phyloP scores from a whole-genome alignment of 2,329 filamentous ascomycete species.

The Boeremia lycopersici region DNA sequence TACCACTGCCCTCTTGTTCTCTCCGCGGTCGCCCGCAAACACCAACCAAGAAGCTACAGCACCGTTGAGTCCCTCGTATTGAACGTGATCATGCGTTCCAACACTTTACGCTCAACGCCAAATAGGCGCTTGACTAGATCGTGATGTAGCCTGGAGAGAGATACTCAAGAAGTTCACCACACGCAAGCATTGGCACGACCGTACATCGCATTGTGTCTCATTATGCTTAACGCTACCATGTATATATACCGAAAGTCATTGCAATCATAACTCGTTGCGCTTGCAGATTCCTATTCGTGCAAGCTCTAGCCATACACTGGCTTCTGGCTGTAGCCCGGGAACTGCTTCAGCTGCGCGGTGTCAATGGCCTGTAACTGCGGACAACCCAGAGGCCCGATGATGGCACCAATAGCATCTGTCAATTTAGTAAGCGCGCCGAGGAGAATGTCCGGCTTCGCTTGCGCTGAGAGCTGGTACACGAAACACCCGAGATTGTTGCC shows the following conservation, averaged over 20 bases:
- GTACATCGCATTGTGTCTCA: too few relatives aligned
- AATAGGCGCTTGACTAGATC: too few relatives aligned
- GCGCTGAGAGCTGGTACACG: conserved; percentile 25
- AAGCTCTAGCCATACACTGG: conserved; percentile 20
- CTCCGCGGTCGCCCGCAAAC: too few relatives aligned
- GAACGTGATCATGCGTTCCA: too few relatives aligned
- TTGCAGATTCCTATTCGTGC: too few relatives aligned
- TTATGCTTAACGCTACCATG: not conserved
- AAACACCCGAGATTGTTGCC: conserved; percentile 27
- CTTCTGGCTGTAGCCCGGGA: conserved; percentile 27
- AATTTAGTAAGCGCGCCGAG: conserved; percentile 21
- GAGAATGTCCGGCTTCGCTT: conserved; percentile 30
- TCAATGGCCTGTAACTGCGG: conserved; percentile 26
- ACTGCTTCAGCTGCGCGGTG: conserved; percentile 19
- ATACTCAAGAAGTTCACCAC: too few relatives aligned
- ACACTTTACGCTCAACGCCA: too few relatives aligned
- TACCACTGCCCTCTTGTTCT: too few relatives aligned
- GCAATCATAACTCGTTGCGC: not conserved
- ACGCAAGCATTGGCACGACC: too few relatives aligned
- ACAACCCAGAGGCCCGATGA: conserved; percentile 24
- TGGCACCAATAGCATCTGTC: conserved; percentile 19
- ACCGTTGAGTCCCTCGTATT: too few relatives aligned
- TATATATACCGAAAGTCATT: not conserved
- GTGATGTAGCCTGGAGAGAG: too few relatives aligned
- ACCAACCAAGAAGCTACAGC: too few relatives aligned